Evolutionary conservation across 2,329 filamentous ascomycete genomes (phyloP).

Genomic region (Bipolaris gigantea): DNA sequence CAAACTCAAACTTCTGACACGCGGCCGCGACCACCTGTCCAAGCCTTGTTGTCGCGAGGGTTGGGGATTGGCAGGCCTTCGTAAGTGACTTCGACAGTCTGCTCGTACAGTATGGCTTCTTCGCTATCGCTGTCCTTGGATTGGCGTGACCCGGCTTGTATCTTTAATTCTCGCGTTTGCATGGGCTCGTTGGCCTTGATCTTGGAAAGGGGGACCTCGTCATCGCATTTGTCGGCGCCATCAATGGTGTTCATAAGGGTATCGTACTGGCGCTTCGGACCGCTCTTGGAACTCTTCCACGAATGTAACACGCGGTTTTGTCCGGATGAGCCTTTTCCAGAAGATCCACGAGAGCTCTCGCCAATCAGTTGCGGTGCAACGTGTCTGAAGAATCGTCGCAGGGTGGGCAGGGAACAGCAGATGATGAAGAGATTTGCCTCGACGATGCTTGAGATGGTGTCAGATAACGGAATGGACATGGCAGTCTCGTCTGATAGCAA

Average conservation of each 20-base stretch:
- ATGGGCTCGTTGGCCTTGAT: not conserved
- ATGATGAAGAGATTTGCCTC: slow-evolving; percentile 49
- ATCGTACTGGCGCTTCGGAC: slow-evolving; percentile 17
- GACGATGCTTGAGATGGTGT: slow-evolving; percentile 32
- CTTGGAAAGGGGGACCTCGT: slow-evolving; percentile 12
- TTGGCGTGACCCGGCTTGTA: not conserved
- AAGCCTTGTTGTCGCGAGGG: not conserved
- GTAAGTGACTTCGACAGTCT: slow-evolving; percentile 22
- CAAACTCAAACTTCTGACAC: not conserved
- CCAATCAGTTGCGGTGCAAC: slow-evolving; percentile 36
- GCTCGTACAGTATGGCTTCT: slow-evolving; percentile 24
- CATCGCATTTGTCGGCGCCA: slow-evolving; percentile 2
- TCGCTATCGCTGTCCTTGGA: slow-evolving; percentile 20
- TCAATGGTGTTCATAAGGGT: slow-evolving; percentile 22
- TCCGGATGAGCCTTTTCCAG: slow-evolving; percentile 7
- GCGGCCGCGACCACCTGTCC: not conserved
- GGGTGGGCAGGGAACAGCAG: slow-evolving; percentile 47
- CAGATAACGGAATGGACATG: not conserved
- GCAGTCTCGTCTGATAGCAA: not conserved
- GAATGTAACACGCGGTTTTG: slow-evolving; percentile 10
- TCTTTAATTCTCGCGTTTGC: slow-evolving; percentile 1
- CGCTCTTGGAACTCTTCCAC: slow-evolving; percentile 11
- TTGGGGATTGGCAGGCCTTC: slow-evolving; percentile 1
- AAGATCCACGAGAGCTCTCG: slow-evolving; percentile 5
- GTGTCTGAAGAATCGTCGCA: slow-evolving; percentile 47